These are phyloP conservation scores for Globisporangium middletonii DNA, from an alignment of 352 stramenopile species.

Conservation along the genomic window DNA sequence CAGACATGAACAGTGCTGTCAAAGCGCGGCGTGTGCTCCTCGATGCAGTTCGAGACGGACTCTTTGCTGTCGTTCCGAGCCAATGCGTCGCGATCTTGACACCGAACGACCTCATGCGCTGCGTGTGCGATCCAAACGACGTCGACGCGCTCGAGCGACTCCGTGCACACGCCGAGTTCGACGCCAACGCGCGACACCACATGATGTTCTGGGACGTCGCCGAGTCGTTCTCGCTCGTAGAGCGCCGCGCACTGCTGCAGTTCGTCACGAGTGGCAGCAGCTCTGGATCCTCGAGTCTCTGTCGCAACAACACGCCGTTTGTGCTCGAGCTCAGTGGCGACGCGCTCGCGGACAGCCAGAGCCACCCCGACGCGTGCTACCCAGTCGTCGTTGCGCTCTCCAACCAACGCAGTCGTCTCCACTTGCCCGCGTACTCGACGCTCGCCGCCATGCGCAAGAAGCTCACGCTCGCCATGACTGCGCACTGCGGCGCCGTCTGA, in stretches of 20 bases:
- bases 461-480: constrained; percentile 52
- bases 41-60: constrained; percentile 39
- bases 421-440: constrained; percentile 60
- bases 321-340: constrained; percentile 39
- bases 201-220: constrained; percentile 42
- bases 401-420: constrained; percentile 26
- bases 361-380: constrained; percentile 52
- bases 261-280: constrained; percentile 30
- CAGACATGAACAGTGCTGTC: no score
- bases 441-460: constrained; percentile 42
- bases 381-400: constrained; percentile 38
- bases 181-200: constrained; percentile 21
- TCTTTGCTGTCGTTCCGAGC: constrained; percentile 46
- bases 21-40: constrained; percentile 17
- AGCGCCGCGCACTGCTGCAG: constrained; percentile 32
- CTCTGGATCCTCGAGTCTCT: background rate
- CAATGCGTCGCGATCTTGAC: constrained; percentile 39
- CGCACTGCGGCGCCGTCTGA: constrained; percentile 10
- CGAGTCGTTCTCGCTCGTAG: constrained; percentile 34
- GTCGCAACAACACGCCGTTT: constrained; percentile 9
- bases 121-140: constrained; percentile 29
- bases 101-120: constrained; percentile 22
- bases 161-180: constrained; percentile 25
- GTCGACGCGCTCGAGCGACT: constrained; percentile 18
- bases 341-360: constrained; percentile 30